A percentile compares a stretch with the other conserved stretches of the same genome.
Conservation (phyloP, 768 basidiomycete genomes). For the Mrakia frigida region DNA sequence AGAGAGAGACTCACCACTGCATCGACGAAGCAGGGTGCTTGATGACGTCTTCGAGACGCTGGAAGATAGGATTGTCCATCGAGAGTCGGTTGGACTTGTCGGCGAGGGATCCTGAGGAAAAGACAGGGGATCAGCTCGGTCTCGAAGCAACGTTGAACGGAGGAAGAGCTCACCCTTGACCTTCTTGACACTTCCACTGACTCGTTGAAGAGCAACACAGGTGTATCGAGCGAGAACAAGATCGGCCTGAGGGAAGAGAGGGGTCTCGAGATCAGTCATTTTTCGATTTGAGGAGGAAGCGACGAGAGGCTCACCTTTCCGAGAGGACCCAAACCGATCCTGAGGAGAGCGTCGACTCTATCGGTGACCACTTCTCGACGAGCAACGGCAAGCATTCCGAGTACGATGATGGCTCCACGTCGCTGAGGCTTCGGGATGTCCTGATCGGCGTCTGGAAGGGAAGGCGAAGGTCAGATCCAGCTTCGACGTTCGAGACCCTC, state of each 20-base stretch:
- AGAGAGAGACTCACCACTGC: conserved; percentile 59
- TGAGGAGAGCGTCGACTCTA: conserved; percentile 74
- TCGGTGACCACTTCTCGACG: conserved; percentile 71
- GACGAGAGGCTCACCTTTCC: conserved; percentile 60
- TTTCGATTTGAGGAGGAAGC: neutral
- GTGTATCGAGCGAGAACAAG: conserved; percentile 87
- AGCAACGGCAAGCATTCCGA: conserved; percentile 94
- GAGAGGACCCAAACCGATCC: conserved; percentile 73
- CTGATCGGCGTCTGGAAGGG: conserved; percentile 59
- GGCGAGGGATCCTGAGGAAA: conserved; percentile 65
- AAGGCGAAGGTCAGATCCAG: neutral
- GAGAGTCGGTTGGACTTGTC: conserved; percentile 80
- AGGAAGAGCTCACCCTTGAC: conserved; percentile 64
- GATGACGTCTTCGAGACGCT: conserved; percentile 71
- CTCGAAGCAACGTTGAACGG: neutral
- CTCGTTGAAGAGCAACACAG: conserved; percentile 82
- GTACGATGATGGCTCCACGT: conserved; percentile 88
- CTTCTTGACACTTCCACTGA: conserved; percentile 94
- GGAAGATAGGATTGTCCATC: conserved; percentile 83
- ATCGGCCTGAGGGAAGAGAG: conserved; percentile 57
- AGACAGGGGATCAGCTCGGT: neutral
- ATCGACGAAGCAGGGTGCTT: conserved; percentile 72
- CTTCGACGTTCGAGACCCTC: neutral
- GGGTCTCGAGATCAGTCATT: neutral
- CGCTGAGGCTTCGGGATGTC: conserved; percentile 75